Percentiles rank a stretch among this genome's conserved stretches.
Conservation (phyloP, 2,329 filamentous ascomycete genomes). For the Claviceps sp. region DNA sequence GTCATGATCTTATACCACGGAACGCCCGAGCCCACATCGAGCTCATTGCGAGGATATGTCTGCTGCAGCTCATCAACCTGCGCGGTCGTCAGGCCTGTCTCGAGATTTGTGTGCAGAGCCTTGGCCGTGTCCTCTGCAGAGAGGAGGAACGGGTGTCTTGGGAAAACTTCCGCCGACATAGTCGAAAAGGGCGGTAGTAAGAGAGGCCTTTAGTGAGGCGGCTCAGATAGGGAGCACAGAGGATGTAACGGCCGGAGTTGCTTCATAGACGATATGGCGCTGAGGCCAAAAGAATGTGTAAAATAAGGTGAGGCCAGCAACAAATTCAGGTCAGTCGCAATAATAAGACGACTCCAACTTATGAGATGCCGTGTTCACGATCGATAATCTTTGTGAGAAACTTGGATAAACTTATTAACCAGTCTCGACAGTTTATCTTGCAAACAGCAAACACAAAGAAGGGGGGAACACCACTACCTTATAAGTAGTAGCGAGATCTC, state of each 20-base stretch:
- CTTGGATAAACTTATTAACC: no score
- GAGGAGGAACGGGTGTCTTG: constrained; percentile 48
- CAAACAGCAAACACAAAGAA: background rate
- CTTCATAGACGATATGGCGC: constrained; percentile 11
- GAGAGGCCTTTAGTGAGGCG: constrained; percentile 1
- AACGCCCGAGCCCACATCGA: constrained; percentile 55
- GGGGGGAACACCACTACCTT: background rate
- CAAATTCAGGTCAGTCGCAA: no score
- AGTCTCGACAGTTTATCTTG: background rate
- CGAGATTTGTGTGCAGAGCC: constrained; percentile 48
- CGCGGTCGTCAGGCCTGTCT: constrained; percentile 49
- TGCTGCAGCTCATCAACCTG: constrained; percentile 46
- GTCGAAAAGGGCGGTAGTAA: constrained; percentile 7
- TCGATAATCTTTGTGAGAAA: no score
- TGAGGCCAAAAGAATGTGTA: no score
- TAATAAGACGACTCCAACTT: no score
- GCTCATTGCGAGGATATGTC: constrained; percentile 53
- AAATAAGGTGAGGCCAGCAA: no score
- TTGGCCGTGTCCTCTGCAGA: constrained; percentile 47
- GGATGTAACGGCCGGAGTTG: constrained; percentile 4
- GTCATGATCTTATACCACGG: constrained; percentile 59
- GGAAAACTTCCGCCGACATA: constrained; percentile 28
- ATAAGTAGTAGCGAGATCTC: constrained; percentile 2
- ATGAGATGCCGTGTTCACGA: no score
- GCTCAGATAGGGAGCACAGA: constrained; percentile 8